Evolutionary conservation across 768 basidiomycete genomes (phyloP).

Genomic region (Lactarius akahatsu): DNA sequence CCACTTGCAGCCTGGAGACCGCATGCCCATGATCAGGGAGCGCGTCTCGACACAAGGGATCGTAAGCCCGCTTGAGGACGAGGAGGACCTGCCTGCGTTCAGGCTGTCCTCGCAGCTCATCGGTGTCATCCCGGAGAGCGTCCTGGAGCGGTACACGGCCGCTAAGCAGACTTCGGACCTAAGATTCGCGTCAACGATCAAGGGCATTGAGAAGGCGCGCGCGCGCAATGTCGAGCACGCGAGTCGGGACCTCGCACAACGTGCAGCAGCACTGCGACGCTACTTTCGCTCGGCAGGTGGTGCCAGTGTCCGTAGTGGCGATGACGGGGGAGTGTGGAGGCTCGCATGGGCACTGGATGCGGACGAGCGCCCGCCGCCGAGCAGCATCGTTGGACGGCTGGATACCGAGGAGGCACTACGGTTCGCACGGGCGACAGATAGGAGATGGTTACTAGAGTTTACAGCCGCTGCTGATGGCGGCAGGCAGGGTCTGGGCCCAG

Average conservation of each 20-base stretch:
- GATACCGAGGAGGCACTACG: slow-evolving; percentile 78
- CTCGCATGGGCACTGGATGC: slow-evolving; percentile 88
- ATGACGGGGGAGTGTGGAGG: slow-evolving; percentile 47
- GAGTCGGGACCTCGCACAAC: slow-evolving; percentile 57
- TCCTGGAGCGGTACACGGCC: slow-evolving; percentile 70
- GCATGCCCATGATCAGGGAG: slow-evolving; percentile 80
- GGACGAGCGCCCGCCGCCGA: slow-evolving; percentile 82
- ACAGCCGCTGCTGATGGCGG: too few relatives aligned
- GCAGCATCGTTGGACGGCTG: slow-evolving; percentile 81
- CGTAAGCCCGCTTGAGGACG: slow-evolving; percentile 73
- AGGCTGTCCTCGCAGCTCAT: slow-evolving; percentile 61
- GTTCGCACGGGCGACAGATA: slow-evolving; percentile 71
- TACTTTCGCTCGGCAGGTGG: slow-evolving; percentile 31
- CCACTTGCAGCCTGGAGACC: slow-evolving; percentile 38
- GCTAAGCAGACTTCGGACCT: slow-evolving; percentile 58
- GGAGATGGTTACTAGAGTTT: slow-evolving; percentile 27
- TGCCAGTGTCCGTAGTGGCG: slow-evolving; percentile 28
- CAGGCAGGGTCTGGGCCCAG: not conserved
- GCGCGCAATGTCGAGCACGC: slow-evolving; percentile 61
- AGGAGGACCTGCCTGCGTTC: slow-evolving; percentile 63
- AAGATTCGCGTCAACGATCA: slow-evolving; percentile 58
- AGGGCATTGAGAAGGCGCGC: slow-evolving; percentile 64
- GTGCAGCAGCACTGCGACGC: slow-evolving; percentile 48
- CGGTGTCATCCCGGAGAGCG: slow-evolving; percentile 71
- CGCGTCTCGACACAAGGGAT: slow-evolving; percentile 80